These are phyloP conservation scores for Stropharia rugosoannulata DNA, from an alignment of 768 basidiomycete genomes.

Conservation along the genomic window DNA sequence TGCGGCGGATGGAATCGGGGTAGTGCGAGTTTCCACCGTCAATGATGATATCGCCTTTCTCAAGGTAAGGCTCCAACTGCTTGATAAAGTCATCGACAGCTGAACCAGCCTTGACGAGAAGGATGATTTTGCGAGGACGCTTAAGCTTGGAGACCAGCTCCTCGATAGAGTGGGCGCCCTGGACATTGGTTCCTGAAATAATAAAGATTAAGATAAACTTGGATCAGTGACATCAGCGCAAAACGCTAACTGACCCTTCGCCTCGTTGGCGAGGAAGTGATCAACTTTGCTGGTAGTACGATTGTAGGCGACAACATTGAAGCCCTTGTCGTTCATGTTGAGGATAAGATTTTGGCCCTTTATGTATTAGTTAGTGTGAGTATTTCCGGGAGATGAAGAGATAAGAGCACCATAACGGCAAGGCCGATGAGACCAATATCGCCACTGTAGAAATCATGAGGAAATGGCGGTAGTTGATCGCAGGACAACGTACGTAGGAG, in stretches of 20 bases:
- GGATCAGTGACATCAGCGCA: slow-evolving; percentile 15
- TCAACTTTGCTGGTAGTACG: slow-evolving; percentile 97
- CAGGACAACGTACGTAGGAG: slow-evolving; percentile 32
- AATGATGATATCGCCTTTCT: slow-evolving; percentile 97
- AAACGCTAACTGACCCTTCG: slow-evolving; percentile 72
- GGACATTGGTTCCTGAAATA: slow-evolving; percentile 82
- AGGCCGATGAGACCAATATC: slow-evolving; percentile 98
- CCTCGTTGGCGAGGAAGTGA: slow-evolving; percentile 92
- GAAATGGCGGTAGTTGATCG: slow-evolving; percentile 1
- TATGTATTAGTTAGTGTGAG: slow-evolving; percentile 5
- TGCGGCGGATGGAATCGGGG: slow-evolving; percentile 96
- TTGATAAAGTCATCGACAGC: slow-evolving; percentile 96
- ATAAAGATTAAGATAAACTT: slow-evolving; percentile 10
- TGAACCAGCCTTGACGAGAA: slow-evolving; percentile 96
- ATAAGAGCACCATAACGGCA: slow-evolving; percentile 87
- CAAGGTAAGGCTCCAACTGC: slow-evolving; percentile 86
- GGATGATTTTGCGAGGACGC: slow-evolving; percentile 93
- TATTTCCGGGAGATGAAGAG: slow-evolving; percentile 16
- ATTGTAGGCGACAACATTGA: slow-evolving; percentile 96
- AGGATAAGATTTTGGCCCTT: slow-evolving; percentile 96
- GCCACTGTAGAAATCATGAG: slow-evolving; percentile 53
- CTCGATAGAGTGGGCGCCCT: slow-evolving; percentile 91
- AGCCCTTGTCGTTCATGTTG: slow-evolving; percentile 99
- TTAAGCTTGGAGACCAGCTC: slow-evolving; percentile 93
- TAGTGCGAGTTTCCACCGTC: slow-evolving; percentile 99